Base-by-base conservation (phyloP, 139 green algal species). In the Ettlia oleoabundans region DNA sequence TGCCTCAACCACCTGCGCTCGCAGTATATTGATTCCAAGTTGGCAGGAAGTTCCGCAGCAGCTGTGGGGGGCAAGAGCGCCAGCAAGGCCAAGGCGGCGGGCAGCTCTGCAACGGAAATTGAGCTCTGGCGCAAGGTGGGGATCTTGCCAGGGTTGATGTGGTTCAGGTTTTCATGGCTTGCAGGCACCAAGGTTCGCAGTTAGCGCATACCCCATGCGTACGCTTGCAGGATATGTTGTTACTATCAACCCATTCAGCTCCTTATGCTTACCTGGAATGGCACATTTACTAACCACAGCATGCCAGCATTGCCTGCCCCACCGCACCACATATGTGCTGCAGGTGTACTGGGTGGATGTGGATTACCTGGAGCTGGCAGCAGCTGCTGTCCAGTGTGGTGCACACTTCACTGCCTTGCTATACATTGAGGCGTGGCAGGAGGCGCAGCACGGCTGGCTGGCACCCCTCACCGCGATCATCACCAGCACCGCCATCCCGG, bases 291-390 rank as follows among this genome's bases (percentile, higher is more conserved):
- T n/a, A n/a, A n/a, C n/a, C n/a, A n/a, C n/a, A n/a, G n/a, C n/a
- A n/a, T n/a, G n/a, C n/a, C n/a, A n/a, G n/a, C n/a, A n/a, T 63
- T 66, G 28, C 28, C 2, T 24, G 42, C 47, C 19, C 74, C 19
- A 21, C 63, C 19, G 43, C 75, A 55, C 82, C 72, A 41, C 21
- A 66, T 15, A 30, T 64, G 22, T 90, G 70, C n/a, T 58, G 26
- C 70, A 87, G 65, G 91, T 91, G 47, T 97, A 93, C 88, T 96
- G 93, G 87, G 47, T 98, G 52, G 76, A 94, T 18, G 2, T 96
- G 1, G 88, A 95, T 73, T 95, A 97, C 70, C 78, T 97, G 30
- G 40, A 77, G 0, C 83, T 94, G 18, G 93, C 94, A 21, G 66
- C 66, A 52, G 92, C 93, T 21, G 89, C 93, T 0, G 76, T 92